A percentile compares a stretch with the other conserved stretches of the same genome.
These are phyloP conservation scores for Xylaria intraflava DNA, from an alignment of 495 filamentous ascomycete genomes.

Conservation along the genomic window DNA sequence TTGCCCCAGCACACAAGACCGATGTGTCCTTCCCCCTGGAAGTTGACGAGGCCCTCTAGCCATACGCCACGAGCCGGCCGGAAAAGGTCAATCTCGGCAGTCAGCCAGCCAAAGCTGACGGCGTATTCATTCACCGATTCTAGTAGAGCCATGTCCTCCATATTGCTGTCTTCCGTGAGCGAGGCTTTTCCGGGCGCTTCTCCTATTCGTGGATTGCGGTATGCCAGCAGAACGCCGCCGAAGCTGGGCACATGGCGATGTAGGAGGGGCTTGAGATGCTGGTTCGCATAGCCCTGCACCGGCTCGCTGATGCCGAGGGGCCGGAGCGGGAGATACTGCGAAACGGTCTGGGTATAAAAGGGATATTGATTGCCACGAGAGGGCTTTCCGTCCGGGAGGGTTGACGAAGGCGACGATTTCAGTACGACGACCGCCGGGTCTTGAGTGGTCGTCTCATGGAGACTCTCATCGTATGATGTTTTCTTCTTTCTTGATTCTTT, in stretches of 20 bases:
- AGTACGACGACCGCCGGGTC: slow-evolving; percentile 16
- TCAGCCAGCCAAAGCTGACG: slow-evolving; percentile 41
- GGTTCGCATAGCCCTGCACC: slow-evolving; percentile 35
- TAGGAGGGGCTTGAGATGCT: slow-evolving; percentile 40
- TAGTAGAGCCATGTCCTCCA: slow-evolving; percentile 25
- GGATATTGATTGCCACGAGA: slow-evolving; percentile 27
- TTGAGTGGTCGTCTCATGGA: slow-evolving; percentile 14
- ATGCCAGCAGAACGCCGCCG: slow-evolving; percentile 39
- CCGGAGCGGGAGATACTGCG: slow-evolving; percentile 43
- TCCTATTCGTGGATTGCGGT: slow-evolving; percentile 40
- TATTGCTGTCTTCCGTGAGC: slow-evolving; percentile 32
- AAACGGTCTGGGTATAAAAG: slow-evolving; percentile 43
- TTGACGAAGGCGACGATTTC: background rate
- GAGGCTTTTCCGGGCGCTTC: slow-evolving; percentile 34
- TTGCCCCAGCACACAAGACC: slow-evolving; percentile 44
- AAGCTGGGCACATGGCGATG: slow-evolving; percentile 42
- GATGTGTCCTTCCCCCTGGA: slow-evolving; percentile 44
- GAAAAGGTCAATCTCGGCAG: slow-evolving; percentile 40
- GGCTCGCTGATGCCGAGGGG: slow-evolving; percentile 40
- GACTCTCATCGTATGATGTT: slow-evolving; percentile 3
- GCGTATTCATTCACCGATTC: slow-evolving; percentile 40
- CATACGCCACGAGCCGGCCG: slow-evolving; percentile 39
- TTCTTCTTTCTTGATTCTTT: slow-evolving; percentile 9
- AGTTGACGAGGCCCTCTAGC: slow-evolving; percentile 43
- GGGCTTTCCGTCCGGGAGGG: slow-evolving; percentile 7